These are phyloP conservation scores for Dothistroma septosporum DNA, from an alignment of 2,329 filamentous ascomycete genomes.

Conservation along the genomic window DNA sequence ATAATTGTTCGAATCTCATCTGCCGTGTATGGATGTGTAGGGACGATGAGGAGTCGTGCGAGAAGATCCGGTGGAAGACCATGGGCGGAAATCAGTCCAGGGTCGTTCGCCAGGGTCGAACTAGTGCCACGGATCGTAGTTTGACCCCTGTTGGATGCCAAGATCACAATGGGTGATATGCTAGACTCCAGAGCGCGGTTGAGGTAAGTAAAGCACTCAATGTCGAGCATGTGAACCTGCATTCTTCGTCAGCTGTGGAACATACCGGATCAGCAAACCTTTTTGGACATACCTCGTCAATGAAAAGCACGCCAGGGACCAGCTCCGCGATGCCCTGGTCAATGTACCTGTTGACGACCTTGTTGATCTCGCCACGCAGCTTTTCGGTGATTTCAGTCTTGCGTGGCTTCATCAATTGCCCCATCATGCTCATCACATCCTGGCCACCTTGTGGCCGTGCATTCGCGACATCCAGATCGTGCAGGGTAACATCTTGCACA, in stretches of 20 bases:
- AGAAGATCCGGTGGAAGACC: conserved; percentile 93
- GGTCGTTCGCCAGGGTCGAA: conserved; percentile 52
- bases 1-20: conserved; percentile 93
- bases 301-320: conserved; percentile 96
- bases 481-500: conserved; percentile 94
- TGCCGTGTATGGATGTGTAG: conserved; percentile 81
- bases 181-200: conserved; percentile 95
- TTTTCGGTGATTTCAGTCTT: conserved; percentile 99
- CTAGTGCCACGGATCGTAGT: conserved; percentile 78
- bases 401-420: conserved; percentile 98
- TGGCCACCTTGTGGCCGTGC: conserved; percentile 92
- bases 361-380: conserved; percentile 92
- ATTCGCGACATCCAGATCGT: conserved; percentile 95
- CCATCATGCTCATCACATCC: conserved; percentile 99
- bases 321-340: conserved; percentile 96
- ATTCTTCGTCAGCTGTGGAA: neutral
- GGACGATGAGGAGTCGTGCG: conserved; percentile 89
- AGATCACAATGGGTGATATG: conserved; percentile 93
- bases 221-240: conserved; percentile 97
- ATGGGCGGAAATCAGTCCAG: conserved; percentile 72
- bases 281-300: conserved; percentile 72
- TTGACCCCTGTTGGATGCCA: conserved; percentile 93
- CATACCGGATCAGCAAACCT: neutral
- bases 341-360: conserved; percentile 98
- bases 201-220: conserved; percentile 98